Conservation (phyloP, 2,329 filamentous ascomycete genomes). For the Monosporascus sp. region DNA sequence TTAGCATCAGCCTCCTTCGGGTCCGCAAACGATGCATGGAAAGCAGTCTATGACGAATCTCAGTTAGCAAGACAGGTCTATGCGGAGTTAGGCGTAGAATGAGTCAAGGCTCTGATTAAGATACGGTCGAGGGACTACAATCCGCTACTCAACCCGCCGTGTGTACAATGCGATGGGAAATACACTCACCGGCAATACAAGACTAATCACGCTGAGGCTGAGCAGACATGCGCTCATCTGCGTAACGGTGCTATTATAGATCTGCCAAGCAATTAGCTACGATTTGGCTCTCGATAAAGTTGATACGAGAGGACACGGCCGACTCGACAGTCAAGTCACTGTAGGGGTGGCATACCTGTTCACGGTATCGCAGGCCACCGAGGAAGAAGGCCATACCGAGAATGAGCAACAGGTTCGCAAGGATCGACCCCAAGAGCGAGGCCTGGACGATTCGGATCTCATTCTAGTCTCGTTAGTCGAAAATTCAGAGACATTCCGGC, state of each 20-base stretch:
- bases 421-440: conserved; percentile 81
- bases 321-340: not conserved
- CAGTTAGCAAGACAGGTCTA: conserved; percentile 26
- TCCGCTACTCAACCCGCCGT: no score
- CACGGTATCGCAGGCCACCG: conserved; percentile 79
- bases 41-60: conserved; percentile 65
- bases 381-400: conserved; percentile 88
- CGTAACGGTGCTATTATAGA: conserved; percentile 93
- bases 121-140: no score
- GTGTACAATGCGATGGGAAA: no score
- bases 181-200: conserved; percentile 67
- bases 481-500: not conserved
- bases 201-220: conserved; percentile 83
- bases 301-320: not conserved
- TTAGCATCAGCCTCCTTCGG: conserved; percentile 57
- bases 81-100: not conserved
- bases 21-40: conserved; percentile 79
- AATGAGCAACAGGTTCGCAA: conserved; percentile 83
- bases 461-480: conserved; percentile 42
- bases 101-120: no score
- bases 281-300: not conserved
- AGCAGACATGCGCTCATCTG: conserved; percentile 94
- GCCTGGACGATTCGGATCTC: conserved; percentile 91
- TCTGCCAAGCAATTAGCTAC: conserved; percentile 35
- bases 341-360: conserved; percentile 57